Evolutionary conservation across 768 basidiomycete species (phyloP).

Genomic region (Tylopilus sp.): DNA sequence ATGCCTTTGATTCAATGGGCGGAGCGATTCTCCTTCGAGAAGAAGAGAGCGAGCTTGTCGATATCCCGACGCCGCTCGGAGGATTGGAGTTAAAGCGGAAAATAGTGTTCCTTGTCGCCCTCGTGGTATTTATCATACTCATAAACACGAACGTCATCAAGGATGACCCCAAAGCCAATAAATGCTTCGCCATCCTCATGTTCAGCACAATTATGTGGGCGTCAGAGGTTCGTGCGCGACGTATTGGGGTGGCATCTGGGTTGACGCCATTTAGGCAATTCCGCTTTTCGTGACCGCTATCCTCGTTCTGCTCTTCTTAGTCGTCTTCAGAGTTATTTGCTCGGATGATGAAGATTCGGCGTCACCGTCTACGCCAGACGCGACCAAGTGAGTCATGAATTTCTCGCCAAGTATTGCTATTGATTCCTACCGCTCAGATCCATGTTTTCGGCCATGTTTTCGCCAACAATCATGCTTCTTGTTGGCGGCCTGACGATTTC

Average conservation of each 20-base stretch:
- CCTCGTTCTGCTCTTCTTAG: constrained; percentile 81
- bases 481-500: constrained; percentile 98
- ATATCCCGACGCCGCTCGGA: constrained; percentile 64
- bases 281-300: constrained; percentile 97
- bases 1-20: constrained; percentile 33
- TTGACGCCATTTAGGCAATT: constrained; percentile 63
- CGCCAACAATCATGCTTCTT: constrained; percentile 96
- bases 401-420: neutral
- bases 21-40: constrained; percentile 48
- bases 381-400: constrained; percentile 63
- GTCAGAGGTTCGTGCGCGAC: constrained; percentile 66
- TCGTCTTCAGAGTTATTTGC: constrained; percentile 81
- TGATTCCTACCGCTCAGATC: constrained; percentile 48
- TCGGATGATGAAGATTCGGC: constrained; percentile 42
- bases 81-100: constrained; percentile 61
- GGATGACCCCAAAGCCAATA: constrained; percentile 69
- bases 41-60: constrained; percentile 34
- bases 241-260: neutral
- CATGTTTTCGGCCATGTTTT: constrained; percentile 95
- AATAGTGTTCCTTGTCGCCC: constrained; percentile 56
- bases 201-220: constrained; percentile 97
- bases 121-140: constrained; percentile 55
- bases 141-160: constrained; percentile 56
- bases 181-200: constrained; percentile 84
- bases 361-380: constrained; percentile 58